These are phyloP conservation scores for Isabelozyma rhagii DNA, from an alignment of 805 yeast genomes.

Conservation along the genomic window DNA sequence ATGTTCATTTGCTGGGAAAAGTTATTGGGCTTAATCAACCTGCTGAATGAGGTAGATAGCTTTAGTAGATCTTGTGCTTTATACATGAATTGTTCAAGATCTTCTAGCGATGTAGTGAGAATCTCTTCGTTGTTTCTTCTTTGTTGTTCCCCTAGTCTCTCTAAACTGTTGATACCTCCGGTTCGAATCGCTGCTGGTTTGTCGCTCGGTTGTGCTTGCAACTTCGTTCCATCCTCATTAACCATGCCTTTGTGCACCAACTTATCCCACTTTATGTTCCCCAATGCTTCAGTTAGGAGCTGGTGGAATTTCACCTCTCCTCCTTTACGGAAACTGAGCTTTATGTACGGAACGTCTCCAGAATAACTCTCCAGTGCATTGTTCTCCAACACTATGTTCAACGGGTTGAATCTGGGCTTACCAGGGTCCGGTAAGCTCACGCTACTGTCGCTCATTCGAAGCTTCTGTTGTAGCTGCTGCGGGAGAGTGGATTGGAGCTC, in stretches of 20 bases:
- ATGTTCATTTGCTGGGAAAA: background rate
- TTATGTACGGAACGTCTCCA: constrained; percentile 41
- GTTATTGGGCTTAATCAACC: constrained; percentile 9
- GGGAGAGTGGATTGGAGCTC: constrained; percentile 17
- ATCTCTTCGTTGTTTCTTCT: constrained; percentile 58
- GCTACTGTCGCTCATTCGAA: background rate
- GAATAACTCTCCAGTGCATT: constrained; percentile 30
- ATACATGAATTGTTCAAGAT: constrained; percentile 71
- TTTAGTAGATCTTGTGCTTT: constrained; percentile 70
- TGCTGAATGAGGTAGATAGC: constrained; percentile 46
- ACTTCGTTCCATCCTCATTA: constrained; percentile 23
- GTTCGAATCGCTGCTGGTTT: constrained; percentile 8
- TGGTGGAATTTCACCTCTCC: constrained; percentile 58
- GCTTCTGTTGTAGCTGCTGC: constrained; percentile 4
- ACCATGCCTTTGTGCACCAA: constrained; percentile 30
- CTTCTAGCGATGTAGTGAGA: constrained; percentile 67
- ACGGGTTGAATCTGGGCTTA: background rate
- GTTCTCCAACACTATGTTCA: constrained; percentile 23
- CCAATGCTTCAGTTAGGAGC: constrained; percentile 39
- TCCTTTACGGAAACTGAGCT: constrained; percentile 72
- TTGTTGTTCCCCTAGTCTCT: constrained; percentile 51
- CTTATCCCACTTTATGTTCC: constrained; percentile 48
- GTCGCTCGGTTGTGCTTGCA: constrained; percentile 1
- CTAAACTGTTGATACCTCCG: constrained; percentile 72
- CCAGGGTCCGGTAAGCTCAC: constrained; percentile 1